Conservation (phyloP, 2,329 filamentous ascomycete species). For the Alternaria alternata region DNA sequence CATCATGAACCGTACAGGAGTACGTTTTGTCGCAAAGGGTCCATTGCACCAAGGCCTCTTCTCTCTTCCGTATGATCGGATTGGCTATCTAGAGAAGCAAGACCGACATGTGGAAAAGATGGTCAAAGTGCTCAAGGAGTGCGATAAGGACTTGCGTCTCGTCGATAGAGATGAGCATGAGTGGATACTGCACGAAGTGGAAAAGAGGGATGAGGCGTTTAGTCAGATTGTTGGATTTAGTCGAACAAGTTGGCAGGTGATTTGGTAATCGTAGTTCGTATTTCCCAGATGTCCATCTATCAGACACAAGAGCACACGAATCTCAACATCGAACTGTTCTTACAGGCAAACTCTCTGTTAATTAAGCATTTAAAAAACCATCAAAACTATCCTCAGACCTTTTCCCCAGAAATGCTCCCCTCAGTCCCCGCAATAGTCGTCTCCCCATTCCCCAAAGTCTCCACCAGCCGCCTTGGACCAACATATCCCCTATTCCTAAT, state of each 20-base stretch:
- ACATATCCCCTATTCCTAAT: slow-evolving; percentile 51
- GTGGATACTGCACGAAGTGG: slow-evolving; percentile 29
- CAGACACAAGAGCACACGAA: not conserved
- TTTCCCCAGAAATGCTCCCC: not conserved
- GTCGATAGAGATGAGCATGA: slow-evolving; percentile 17
- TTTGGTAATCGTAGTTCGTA: slow-evolving; percentile 26
- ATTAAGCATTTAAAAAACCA: not conserved
- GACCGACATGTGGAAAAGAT: slow-evolving; percentile 31
- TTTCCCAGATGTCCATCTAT: no score
- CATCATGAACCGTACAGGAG: slow-evolving; percentile 25
- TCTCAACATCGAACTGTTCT: not conserved
- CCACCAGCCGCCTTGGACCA: slow-evolving; percentile 45
- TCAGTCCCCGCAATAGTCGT: not conserved
- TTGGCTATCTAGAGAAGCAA: slow-evolving; percentile 35
- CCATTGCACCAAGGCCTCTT: slow-evolving; percentile 22
- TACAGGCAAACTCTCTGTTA: no score
- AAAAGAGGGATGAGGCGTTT: slow-evolving; percentile 41
- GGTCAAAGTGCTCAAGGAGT: slow-evolving; percentile 24
- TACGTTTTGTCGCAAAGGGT: slow-evolving; percentile 27
- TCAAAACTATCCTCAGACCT: not conserved
- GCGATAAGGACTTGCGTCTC: slow-evolving; percentile 33
- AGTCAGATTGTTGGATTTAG: slow-evolving; percentile 45
- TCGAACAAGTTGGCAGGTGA: slow-evolving; percentile 38
- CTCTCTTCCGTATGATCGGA: slow-evolving; percentile 23
- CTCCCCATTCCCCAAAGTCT: slow-evolving; percentile 24